These are phyloP conservation scores for Marchantia polymorpha DNA, from an alignment of 225 moss, liverwort and hornwort species.

Conservation along the genomic window DNA sequence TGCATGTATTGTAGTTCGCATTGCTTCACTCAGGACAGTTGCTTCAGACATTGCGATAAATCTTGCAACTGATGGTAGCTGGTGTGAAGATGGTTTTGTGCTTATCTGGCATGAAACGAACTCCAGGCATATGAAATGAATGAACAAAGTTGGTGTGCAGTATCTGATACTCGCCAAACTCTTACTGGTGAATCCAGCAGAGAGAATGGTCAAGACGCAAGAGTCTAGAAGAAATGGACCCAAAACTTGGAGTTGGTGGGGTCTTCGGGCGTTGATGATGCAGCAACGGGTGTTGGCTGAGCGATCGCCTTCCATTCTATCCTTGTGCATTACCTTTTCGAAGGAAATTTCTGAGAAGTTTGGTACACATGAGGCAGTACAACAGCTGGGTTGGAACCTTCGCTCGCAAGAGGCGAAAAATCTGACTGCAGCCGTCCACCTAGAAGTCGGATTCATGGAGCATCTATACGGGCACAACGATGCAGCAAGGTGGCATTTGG, in stretches of 20 bases:
- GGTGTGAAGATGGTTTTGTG: not conserved
- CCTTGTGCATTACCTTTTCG: slow-evolving; percentile 46
- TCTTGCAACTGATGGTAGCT: not conserved
- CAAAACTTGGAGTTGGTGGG: slow-evolving; percentile 79
- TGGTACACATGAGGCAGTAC: slow-evolving; percentile 64
- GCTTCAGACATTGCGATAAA: too few relatives aligned
- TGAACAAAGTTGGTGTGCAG: slow-evolving; percentile 60
- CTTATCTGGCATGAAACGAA: not conserved
- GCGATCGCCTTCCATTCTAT: slow-evolving; percentile 72
- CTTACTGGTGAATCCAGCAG: slow-evolving; percentile 64
- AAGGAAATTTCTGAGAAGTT: slow-evolving; percentile 44
- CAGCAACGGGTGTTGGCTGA: slow-evolving; percentile 87
- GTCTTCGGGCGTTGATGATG: slow-evolving; percentile 58
- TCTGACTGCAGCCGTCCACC: slow-evolving; percentile 66
- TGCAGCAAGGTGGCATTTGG: slow-evolving; percentile 57
- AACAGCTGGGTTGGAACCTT: slow-evolving; percentile 57
- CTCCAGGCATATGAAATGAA: slow-evolving; percentile 33
- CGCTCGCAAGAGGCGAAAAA: slow-evolving; percentile 56
- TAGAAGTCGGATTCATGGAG: slow-evolving; percentile 77
- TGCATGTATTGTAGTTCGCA: too few relatives aligned
- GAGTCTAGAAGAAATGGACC: slow-evolving; percentile 29
- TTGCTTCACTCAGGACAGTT: too few relatives aligned
- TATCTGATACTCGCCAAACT: slow-evolving; percentile 86
- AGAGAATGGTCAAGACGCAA: slow-evolving; percentile 22
- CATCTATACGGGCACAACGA: slow-evolving; percentile 85